Base-by-base conservation (phyloP, 2,329 filamentous ascomycete genomes). In the Zymoseptoria crescenta region DNA sequence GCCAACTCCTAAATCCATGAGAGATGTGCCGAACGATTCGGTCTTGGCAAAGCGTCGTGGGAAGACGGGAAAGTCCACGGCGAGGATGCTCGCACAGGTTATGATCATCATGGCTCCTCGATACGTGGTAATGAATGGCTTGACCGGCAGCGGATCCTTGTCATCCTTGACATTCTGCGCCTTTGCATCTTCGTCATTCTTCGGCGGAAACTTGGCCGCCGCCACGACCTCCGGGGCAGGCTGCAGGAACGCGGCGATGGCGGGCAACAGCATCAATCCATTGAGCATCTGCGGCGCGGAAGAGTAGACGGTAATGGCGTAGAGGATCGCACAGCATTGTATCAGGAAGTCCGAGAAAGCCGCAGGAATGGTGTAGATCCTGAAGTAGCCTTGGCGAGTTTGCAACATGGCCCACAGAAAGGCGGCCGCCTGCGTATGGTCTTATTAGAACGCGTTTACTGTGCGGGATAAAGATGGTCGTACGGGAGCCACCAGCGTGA, bases 11-110 rank as follows among this genome's bases (percentile, higher is more conserved):
- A 97, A 81, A 72, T 99, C 94, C 94, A 99, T 99, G 62, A 99
- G 78, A n/a, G 93, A 97, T 1, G 93, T 96, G 57, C 94, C 94
- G 91, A 94, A 99, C n/a, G 90, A 96, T 75, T 99, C 94, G 2
- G 96, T 94, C 77, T 99, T 99, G 59, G 91, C 94, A 72, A 97
- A 97, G 30, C 94, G 87, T 28, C 94, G 85, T 2, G 94, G 94
- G 69, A 99, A 99, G 60, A 96, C 80, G 19, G 82, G 85, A 72
- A 99, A 99, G 75, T 99, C 94, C 55, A 99, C 94, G 16, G 94
- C 94, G n/a, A 99, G 82, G 66, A 99, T 97, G 56, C 91, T 89
- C 52, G 94, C 77, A 70, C 90, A 95, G 7, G 94, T 99, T 65
- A 89, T 82, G 55, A 96, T 81, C 81, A 99, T 85, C 91, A 99